Conservation (phyloP, 2,329 filamentous ascomycete species). For the Talaromyces piceae region DNA sequence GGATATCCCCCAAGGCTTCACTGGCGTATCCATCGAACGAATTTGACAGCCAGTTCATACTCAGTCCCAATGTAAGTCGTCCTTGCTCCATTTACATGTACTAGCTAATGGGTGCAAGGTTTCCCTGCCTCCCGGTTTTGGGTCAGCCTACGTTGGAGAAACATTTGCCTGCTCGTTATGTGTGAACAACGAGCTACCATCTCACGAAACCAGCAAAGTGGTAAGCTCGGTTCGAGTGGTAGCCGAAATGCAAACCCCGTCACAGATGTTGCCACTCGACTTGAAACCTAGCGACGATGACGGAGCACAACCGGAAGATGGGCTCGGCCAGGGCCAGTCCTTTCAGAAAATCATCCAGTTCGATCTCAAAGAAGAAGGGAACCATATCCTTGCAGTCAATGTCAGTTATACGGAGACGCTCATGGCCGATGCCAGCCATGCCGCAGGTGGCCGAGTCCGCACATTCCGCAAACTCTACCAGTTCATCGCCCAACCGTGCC, state of each 20-base stretch:
- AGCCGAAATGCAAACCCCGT: constrained; percentile 93
- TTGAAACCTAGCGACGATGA: constrained; percentile 44
- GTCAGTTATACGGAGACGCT: constrained; percentile 89
- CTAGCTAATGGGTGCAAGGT: constrained; percentile 37
- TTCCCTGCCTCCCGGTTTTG: constrained; percentile 83
- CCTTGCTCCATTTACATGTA: not conserved
- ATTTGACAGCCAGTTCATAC: constrained; percentile 45
- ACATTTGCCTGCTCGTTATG: constrained; percentile 91
- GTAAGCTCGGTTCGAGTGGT: constrained; percentile 74
- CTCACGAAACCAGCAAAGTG: constrained; percentile 33
- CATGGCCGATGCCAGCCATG: constrained; percentile 35
- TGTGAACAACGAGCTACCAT: constrained; percentile 74
- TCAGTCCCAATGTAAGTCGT: constrained; percentile 45
- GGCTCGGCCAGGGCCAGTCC: constrained; percentile 48
- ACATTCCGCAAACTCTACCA: constrained; percentile 96
- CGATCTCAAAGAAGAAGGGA: constrained; percentile 88
- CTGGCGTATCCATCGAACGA: constrained; percentile 60
- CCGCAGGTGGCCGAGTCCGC: constrained; percentile 57
- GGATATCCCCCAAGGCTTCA: constrained; percentile 56
- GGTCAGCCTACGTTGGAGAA: constrained; percentile 91
- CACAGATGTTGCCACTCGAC: constrained; percentile 60
- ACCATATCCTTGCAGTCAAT: constrained; percentile 86
- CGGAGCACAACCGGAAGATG: constrained; percentile 21
- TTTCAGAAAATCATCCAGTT: constrained; percentile 77
- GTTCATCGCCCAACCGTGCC: constrained; percentile 82